Conservation (phyloP, 495 filamentous ascomycete genomes). For the Filosporella fistucella region DNA sequence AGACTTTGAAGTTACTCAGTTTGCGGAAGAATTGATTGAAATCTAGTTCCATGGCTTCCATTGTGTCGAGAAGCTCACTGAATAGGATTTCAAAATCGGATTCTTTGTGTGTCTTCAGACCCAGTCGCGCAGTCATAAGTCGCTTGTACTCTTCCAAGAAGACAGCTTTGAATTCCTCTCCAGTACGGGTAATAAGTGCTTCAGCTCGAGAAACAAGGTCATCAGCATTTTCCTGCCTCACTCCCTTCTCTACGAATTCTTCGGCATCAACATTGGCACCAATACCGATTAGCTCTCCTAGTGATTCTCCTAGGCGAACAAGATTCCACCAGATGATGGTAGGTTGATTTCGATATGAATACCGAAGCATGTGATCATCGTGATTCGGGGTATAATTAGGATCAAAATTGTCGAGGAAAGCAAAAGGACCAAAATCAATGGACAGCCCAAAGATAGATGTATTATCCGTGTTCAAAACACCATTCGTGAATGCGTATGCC, state of each 20-base stretch:
- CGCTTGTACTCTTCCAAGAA: constrained; percentile 84
- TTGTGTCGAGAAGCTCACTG: constrained; percentile 72
- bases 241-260: constrained; percentile 65
- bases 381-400: constrained; percentile 95
- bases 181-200: constrained; percentile 66
- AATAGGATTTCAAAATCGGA: constrained; percentile 75
- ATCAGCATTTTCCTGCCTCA: constrained; percentile 59
- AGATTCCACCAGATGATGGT: constrained; percentile 99
- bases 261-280: constrained; percentile 61
- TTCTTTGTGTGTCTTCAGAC: constrained; percentile 59
- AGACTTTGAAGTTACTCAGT: constrained; percentile 53
- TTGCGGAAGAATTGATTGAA: constrained; percentile 90
- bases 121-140: constrained; percentile 73
- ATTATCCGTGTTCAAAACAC: constrained; percentile 95
- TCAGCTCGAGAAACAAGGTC: constrained; percentile 77
- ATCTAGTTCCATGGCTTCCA: constrained; percentile 77
- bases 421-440: constrained; percentile 94
- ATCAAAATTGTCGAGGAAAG: constrained; percentile 86
- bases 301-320: constrained; percentile 82
- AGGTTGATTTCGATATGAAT: constrained; percentile 90
- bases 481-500: constrained; percentile 96
- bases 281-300: constrained; percentile 83
- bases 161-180: constrained; percentile 80
- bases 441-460: constrained; percentile 85
- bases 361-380: constrained; percentile 82